phyloP scores from a whole-genome alignment of 441 rosid genomes.

The Bocquillonia castaneifolia region DNA sequence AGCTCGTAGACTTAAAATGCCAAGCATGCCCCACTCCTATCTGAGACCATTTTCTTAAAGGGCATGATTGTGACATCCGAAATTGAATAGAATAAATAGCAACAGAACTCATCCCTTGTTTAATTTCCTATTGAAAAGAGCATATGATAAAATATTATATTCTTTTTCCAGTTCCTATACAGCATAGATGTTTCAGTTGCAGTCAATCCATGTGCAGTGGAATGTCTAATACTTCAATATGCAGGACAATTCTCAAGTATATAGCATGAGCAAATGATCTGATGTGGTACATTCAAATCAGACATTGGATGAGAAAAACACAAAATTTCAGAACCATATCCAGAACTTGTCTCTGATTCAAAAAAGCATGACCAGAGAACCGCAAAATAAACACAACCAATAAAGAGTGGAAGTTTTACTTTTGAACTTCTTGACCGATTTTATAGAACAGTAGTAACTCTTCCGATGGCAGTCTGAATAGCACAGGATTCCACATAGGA shows the following conservation, averaged over 20 bases:
- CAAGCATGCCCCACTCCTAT: background rate
- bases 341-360: background rate
- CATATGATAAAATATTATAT: background rate
- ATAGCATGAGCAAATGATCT: too few species aligned
- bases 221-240: background rate
- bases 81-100: background rate
- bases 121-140: background rate
- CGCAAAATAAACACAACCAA: background rate
- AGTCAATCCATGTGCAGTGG: background rate
- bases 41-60: background rate
- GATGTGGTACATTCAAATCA: background rate
- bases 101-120: background rate
- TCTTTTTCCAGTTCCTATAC: background rate
- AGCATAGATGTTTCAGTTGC: background rate
- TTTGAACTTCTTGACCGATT: constrained; percentile 82
- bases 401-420: constrained; percentile 35
- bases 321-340: background rate
- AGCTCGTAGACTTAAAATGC: background rate
- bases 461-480: constrained; percentile 68
- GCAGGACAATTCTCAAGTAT: background rate
- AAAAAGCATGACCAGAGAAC: background rate
- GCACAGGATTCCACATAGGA: constrained; percentile 93
- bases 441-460: constrained; percentile 80
- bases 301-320: background rate
- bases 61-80: background rate